Evolutionary conservation across 805 yeast genomes (phyloP).

Genomic region (Starmera caribaea): DNA sequence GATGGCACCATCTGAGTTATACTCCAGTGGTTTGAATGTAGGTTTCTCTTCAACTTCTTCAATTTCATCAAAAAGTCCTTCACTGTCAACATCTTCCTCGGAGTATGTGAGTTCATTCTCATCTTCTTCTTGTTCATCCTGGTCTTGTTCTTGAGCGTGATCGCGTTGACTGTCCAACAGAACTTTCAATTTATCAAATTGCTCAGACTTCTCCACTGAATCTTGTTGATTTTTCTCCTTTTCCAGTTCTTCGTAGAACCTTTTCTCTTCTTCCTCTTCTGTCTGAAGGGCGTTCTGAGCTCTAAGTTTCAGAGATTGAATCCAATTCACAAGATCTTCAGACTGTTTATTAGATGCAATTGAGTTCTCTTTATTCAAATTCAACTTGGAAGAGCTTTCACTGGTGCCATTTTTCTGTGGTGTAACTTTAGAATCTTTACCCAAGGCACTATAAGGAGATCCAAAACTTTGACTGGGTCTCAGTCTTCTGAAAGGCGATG

Average conservation of each 20-base stretch:
- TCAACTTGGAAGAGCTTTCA: no score
- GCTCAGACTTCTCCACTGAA: slow-evolving; percentile 9
- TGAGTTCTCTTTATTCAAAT: no score
- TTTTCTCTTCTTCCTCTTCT: slow-evolving; percentile 26
- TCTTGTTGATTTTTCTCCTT: slow-evolving; percentile 21
- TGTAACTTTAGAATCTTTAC: not conserved
- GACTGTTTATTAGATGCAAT: slow-evolving; percentile 1
- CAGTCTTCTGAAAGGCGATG: slow-evolving; percentile 17
- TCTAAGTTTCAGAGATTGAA: slow-evolving; percentile 21
- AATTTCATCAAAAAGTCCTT: not conserved
- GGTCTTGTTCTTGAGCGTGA: not conserved
- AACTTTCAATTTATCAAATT: slow-evolving; percentile 14
- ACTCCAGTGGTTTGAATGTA: no score
- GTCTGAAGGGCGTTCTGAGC: slow-evolving; percentile 22
- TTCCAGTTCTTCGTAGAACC: slow-evolving; percentile 25
- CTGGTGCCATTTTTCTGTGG: no score
- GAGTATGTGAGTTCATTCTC: slow-evolving; percentile 9
- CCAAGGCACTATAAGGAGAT: not conserved
- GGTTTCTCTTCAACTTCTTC: no score
- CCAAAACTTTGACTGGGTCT: not conserved
- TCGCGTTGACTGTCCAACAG: slow-evolving; percentile 6
- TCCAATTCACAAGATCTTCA: slow-evolving; percentile 24
- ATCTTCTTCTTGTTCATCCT: slow-evolving; percentile 12
- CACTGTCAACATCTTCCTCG: slow-evolving; percentile 5
- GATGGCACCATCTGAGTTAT: not conserved